Percentiles rank a stretch among this genome's conserved stretches.
Evolutionary conservation across 1,284 basidiomycete species (phyloP).

Genomic region (Malassezia nana): DNA sequence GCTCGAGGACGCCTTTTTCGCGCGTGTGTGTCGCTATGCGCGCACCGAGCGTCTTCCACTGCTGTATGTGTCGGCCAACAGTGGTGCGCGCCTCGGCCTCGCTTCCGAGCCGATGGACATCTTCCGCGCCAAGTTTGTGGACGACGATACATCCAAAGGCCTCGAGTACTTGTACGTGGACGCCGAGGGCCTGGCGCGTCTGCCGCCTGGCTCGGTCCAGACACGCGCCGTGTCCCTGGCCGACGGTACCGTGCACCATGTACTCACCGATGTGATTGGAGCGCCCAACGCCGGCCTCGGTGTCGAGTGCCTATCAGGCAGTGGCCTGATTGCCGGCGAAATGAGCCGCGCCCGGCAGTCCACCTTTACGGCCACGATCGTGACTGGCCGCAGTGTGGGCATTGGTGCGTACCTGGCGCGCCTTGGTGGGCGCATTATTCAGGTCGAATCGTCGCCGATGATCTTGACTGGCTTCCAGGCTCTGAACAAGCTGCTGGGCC

Average conservation of each 20-base stretch:
- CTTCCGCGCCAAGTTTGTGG: slow-evolving; percentile 86
- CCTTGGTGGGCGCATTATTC: slow-evolving; percentile 91
- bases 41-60: slow-evolving; percentile 77
- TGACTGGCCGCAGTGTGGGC: slow-evolving; percentile 95
- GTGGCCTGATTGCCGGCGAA: slow-evolving; percentile 95
- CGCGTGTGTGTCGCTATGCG: slow-evolving; percentile 84
- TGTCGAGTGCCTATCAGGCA: slow-evolving; percentile 89
- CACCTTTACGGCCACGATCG: slow-evolving; percentile 98
- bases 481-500: slow-evolving; percentile 96
- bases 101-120: slow-evolving; percentile 82
- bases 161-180: slow-evolving; percentile 87
- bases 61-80: slow-evolving; percentile 96
- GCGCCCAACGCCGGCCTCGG: slow-evolving; percentile 84
- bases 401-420: slow-evolving; percentile 98
- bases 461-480: slow-evolving; percentile 95
- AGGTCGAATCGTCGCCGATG: slow-evolving; percentile 98
- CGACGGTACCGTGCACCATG: slow-evolving; percentile 74
- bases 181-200: slow-evolving; percentile 54
- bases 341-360: slow-evolving; percentile 96
- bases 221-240: slow-evolving; percentile 60
- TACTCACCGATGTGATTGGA: slow-evolving; percentile 93
- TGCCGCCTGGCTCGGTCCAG: slow-evolving; percentile 59
- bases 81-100: slow-evolving; percentile 88
- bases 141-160: slow-evolving; percentile 78
- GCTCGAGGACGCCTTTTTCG: slow-evolving; percentile 90